A percentile compares a stretch with the other conserved stretches of the same genome.
Evolutionary conservation across 441 rosid species (phyloP).

Genomic region (Erysimum pusillum): DNA sequence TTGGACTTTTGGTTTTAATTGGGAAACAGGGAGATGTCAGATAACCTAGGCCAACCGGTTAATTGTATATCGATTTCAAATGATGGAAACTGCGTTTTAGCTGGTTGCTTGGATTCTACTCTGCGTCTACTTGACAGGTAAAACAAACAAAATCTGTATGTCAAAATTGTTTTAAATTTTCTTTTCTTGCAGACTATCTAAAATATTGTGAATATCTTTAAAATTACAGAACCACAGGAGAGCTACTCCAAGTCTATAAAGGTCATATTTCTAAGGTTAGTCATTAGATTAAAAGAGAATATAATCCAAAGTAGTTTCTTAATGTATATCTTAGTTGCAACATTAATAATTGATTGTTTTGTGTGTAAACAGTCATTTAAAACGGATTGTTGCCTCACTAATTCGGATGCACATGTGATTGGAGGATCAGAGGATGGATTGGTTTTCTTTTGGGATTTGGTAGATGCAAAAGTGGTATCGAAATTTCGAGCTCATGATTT

Average conservation of each 20-base stretch:
- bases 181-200: constrained; percentile 12
- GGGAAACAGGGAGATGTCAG: constrained; percentile 77
- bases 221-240: constrained; percentile 74
- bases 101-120: constrained; percentile 90
- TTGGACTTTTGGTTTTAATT: not conserved
- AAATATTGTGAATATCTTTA: constrained; percentile 26
- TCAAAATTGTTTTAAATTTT: no score
- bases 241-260: constrained; percentile 89
- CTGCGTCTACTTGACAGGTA: constrained; percentile 90
- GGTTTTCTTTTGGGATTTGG: constrained; percentile 96
- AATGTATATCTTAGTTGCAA: not conserved
- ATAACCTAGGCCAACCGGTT: constrained; percentile 90
- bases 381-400: constrained; percentile 92
- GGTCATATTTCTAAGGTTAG: constrained; percentile 94
- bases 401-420: constrained; percentile 81
- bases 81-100: constrained; percentile 87
- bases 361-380: constrained; percentile 76
- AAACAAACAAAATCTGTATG: not conserved
- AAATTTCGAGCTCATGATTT: constrained; percentile 83
- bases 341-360: constrained; percentile 9
- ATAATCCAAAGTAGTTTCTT: constrained; percentile 18
- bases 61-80: constrained; percentile 95
- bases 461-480: constrained; percentile 81
- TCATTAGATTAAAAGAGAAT: constrained; percentile 18
- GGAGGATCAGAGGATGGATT: constrained; percentile 98